A percentile compares a stretch with the other conserved stretches of the same genome.
Conservation (phyloP, 305 asterid species). For the Nicotiana rustica region DNA sequence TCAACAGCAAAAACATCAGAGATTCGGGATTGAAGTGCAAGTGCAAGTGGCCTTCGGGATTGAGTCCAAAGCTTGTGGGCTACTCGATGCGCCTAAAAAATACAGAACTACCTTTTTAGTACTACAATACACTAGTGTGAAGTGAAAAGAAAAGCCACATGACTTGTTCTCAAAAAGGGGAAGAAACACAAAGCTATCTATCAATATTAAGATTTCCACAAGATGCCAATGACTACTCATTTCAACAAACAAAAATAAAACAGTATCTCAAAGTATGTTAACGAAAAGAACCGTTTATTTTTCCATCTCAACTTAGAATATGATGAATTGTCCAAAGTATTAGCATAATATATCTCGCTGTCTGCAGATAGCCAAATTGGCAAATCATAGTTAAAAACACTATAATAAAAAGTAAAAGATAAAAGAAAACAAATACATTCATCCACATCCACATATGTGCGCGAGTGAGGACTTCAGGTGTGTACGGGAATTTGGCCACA, state of each 20-base stretch:
- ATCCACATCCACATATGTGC: not conserved
- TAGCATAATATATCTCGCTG: not conserved
- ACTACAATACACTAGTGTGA: not conserved
- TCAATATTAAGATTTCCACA: not conserved
- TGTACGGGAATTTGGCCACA: too few relatives aligned
- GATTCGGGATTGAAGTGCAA: conserved; percentile 78
- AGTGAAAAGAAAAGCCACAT: not conserved
- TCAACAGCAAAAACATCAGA: conserved; percentile 81
- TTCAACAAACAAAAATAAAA: not conserved
- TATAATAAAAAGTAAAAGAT: not conserved
- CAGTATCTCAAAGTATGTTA: not conserved
- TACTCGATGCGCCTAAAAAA: conserved; percentile 67
- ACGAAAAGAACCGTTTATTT: not conserved
- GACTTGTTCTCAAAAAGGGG: not conserved
- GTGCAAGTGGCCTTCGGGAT: conserved; percentile 70
- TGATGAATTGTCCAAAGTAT: not conserved
- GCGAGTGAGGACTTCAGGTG: too few relatives aligned
- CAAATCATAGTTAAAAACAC: not conserved
- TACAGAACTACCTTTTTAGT: not conserved
- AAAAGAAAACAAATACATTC: not conserved
- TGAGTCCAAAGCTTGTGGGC: conserved; percentile 83
- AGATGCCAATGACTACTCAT: conserved; percentile 1
- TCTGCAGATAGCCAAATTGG: not conserved
- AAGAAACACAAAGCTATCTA: not conserved
- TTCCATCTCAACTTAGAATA: not conserved